These are phyloP conservation scores for Entomortierella parvispora DNA, from an alignment of 192 early-diverging fungal genomes.

Conservation along the genomic window DNA sequence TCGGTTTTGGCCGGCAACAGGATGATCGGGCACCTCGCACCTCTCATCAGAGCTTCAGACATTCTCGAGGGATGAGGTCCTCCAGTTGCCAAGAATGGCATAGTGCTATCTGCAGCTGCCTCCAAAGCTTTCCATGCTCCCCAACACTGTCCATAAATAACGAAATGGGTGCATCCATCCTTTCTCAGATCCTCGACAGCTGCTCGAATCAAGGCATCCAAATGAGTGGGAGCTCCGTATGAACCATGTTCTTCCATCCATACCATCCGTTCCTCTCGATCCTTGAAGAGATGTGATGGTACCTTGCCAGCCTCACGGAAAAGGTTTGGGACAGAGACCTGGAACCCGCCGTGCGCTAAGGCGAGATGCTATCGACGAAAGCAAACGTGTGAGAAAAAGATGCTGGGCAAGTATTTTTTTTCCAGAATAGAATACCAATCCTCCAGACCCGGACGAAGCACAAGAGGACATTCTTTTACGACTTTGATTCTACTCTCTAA, in stretches of 20 bases:
- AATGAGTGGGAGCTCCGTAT: not conserved
- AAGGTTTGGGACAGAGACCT: conserved; percentile 72
- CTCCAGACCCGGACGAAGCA: too few species aligned
- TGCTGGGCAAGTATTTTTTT: too few species aligned
- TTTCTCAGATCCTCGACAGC: conserved; percentile 38
- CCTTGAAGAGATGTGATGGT: conserved; percentile 14
- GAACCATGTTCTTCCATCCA: conserved; percentile 54
- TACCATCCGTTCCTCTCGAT: conserved; percentile 34
- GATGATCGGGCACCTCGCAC: conserved; percentile 64
- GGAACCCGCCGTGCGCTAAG: conserved; percentile 59
- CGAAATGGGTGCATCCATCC: conserved; percentile 49
- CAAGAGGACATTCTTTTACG: too few species aligned
- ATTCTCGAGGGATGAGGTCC: conserved; percentile 71
- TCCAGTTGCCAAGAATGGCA: conserved; percentile 56
- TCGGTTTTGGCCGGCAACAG: conserved; percentile 70
- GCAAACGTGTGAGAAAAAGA: not conserved
- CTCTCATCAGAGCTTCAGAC: conserved; percentile 51
- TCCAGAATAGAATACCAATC: too few species aligned
- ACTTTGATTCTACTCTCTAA: too few species aligned
- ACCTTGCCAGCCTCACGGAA: conserved; percentile 52
- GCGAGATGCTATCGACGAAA: conserved; percentile 58
- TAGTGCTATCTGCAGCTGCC: conserved; percentile 46
- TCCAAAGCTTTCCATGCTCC: conserved; percentile 65
- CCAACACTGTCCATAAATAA: conserved; percentile 74
- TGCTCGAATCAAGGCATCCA: conserved; percentile 34